These are phyloP conservation scores for Lophiotrema nucula DNA, from an alignment of 495 filamentous ascomycete genomes.

Conservation along the genomic window DNA sequence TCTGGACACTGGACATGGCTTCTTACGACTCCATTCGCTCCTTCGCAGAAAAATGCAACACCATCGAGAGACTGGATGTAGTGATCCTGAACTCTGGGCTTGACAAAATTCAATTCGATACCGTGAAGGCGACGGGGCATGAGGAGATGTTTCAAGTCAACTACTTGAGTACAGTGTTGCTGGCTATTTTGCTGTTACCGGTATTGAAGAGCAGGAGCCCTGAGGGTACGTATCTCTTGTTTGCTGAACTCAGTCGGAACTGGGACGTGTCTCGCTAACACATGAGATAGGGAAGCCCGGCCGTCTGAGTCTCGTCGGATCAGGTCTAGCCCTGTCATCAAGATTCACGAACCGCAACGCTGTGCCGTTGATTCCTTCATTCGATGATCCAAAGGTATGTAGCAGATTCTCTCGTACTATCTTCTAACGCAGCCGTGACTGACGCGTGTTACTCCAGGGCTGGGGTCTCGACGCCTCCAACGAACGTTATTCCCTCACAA, in stretches of 20 bases:
- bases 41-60: slow-evolving; percentile 47
- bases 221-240: slow-evolving; percentile 3
- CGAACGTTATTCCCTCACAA: slow-evolving; percentile 39
- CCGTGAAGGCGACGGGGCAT: slow-evolving; percentile 39
- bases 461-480: neutral
- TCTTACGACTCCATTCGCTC: slow-evolving; percentile 51
- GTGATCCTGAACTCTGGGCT: slow-evolving; percentile 50
- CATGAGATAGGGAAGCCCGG: slow-evolving; percentile 24
- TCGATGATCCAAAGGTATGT: neutral
- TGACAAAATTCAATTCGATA: slow-evolving; percentile 35
- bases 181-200: slow-evolving; percentile 45
- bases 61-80: slow-evolving; percentile 43
- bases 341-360: slow-evolving; percentile 5
- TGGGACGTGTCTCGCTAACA: too few species aligned
- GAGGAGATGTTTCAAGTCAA: slow-evolving; percentile 56
- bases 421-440: too few species aligned
- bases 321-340: slow-evolving; percentile 13
- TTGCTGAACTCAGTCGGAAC: slow-evolving; percentile 6
- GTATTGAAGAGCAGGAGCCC: slow-evolving; percentile 31
- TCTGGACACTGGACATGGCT: slow-evolving; percentile 56
- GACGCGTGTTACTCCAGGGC: too few species aligned
- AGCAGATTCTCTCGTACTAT: too few species aligned
- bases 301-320: slow-evolving; percentile 34
- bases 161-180: slow-evolving; percentile 50
- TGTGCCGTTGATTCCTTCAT: slow-evolving; percentile 2